phyloP scores from a whole-genome alignment of 78 protist genomes.

The Dictyostelium firmibasis region DNA sequence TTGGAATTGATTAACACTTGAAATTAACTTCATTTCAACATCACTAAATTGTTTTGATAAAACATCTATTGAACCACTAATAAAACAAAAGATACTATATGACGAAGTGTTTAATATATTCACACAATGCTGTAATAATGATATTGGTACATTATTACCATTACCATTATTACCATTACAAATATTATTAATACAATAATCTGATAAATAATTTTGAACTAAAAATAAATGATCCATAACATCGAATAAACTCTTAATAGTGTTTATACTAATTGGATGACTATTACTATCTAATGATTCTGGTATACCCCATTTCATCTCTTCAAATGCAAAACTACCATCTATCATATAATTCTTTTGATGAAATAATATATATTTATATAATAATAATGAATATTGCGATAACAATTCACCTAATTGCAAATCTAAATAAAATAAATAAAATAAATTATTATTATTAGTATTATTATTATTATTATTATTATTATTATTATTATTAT shows the following conservation, averaged over 20 bases:
- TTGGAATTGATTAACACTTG: background rate
- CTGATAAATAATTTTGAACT: background rate
- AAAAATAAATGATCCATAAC: conserved; percentile 38
- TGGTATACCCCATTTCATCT: conserved; percentile 64
- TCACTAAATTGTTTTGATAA: conserved; percentile 11
- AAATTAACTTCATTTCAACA: background rate
- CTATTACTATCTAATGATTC: conserved; percentile 16
- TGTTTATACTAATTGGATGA: conserved; percentile 31
- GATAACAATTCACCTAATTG: conserved; percentile 52
- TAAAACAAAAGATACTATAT: conserved; percentile 46
- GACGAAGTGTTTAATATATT: conserved; percentile 43
- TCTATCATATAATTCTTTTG: conserved; percentile 28
- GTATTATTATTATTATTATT: too few species aligned
- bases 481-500: too few species aligned
- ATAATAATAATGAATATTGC: conserved; percentile 25
- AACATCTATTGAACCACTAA: conserved; percentile 13
- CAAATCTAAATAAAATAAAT: background rate
- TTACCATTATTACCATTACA: background rate
- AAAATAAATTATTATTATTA: too few species aligned
- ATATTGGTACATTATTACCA: background rate
- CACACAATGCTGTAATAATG: background rate
- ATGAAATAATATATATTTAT: conserved; percentile 40
- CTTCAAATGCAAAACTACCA: conserved; percentile 41
- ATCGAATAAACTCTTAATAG: background rate
- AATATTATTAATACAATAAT: background rate